Conservation (phyloP, 1,139 yeast genomes). For the Taphrina confusa region DNA sequence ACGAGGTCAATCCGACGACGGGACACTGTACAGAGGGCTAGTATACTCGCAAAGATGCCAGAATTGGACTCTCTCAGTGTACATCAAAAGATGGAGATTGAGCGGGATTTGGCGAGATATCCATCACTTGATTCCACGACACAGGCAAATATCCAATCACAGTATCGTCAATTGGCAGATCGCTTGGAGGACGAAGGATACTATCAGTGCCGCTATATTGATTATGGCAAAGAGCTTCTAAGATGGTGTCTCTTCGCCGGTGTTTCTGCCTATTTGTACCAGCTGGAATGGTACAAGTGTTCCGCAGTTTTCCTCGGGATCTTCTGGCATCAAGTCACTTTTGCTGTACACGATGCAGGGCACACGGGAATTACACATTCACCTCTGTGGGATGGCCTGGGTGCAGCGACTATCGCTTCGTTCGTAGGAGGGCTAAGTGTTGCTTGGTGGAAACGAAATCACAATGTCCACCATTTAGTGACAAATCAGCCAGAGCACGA, state of each 20-base stretch:
- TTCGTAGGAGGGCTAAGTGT: constrained; percentile 83
- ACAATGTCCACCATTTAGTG: constrained; percentile 83
- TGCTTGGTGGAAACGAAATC: constrained; percentile 95
- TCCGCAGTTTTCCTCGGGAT: constrained; percentile 71
- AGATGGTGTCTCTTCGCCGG: constrained; percentile 61
- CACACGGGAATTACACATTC: constrained; percentile 80
- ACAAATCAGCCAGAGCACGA: constrained; percentile 92
- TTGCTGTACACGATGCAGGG: constrained; percentile 88
- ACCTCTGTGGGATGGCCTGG: constrained; percentile 71
- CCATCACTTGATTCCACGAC: constrained; percentile 71
- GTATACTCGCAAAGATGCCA: not conserved
- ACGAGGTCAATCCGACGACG: not conserved
- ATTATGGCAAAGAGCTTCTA: constrained; percentile 64
- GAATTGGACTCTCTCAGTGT: constrained; percentile 11
- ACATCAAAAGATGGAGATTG: constrained; percentile 45
- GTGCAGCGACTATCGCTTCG: constrained; percentile 74
- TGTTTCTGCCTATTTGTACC: constrained; percentile 51
- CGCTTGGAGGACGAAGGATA: constrained; percentile 58
- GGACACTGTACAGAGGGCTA: not conserved
- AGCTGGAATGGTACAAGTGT: constrained; percentile 54
- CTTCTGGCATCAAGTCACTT: constrained; percentile 89
- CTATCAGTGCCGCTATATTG: constrained; percentile 72
- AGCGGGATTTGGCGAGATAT: constrained; percentile 55
- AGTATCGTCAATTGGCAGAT: constrained; percentile 65
- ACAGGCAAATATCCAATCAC: constrained; percentile 58